A percentile compares a stretch with the other conserved stretches of the same genome.
Evolutionary conservation across 257 asterid genomes (phyloP).

Genomic region (Salvia rosmarinus): DNA sequence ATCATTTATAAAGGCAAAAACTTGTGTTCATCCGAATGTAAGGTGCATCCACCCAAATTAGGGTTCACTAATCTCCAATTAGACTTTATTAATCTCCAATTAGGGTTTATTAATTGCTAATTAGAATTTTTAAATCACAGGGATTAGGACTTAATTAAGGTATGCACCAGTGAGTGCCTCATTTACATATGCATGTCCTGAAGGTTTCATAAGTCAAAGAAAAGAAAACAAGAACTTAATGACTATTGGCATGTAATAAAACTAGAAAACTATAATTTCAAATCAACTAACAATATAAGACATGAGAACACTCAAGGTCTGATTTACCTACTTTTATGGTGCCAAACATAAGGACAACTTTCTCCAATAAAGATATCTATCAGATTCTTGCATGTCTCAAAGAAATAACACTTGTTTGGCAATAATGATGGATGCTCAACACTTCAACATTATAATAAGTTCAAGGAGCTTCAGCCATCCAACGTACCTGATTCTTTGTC

Average conservation of each 20-base stretch:
- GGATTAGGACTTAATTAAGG: no score
- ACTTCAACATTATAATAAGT: not conserved
- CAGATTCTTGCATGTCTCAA: not conserved
- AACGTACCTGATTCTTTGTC: conserved; percentile 44
- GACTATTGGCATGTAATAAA: not conserved
- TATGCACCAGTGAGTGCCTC: no score
- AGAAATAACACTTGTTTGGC: not conserved
- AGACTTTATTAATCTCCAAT: no score
- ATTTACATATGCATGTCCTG: not conserved
- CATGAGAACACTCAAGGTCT: not conserved
- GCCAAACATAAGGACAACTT: conserved; percentile 12
- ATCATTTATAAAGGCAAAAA: not conserved
- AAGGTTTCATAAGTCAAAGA: not conserved
- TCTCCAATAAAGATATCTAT: conserved; percentile 7
- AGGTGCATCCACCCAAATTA: no score
- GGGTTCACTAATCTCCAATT: no score
- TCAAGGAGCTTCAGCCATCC: not conserved
- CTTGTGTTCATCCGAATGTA: no score
- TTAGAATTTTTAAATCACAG: no score
- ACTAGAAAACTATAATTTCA: not conserved
- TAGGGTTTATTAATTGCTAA: no score
- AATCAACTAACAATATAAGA: not conserved
- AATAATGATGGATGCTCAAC: not conserved
- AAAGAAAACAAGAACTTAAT: not conserved
- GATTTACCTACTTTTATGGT: not conserved